Percentiles rank a stretch among this genome's conserved stretches.
phyloP scores from a whole-genome alignment of 257 asterid genomes.

The Fraxinus excelsior region DNA sequence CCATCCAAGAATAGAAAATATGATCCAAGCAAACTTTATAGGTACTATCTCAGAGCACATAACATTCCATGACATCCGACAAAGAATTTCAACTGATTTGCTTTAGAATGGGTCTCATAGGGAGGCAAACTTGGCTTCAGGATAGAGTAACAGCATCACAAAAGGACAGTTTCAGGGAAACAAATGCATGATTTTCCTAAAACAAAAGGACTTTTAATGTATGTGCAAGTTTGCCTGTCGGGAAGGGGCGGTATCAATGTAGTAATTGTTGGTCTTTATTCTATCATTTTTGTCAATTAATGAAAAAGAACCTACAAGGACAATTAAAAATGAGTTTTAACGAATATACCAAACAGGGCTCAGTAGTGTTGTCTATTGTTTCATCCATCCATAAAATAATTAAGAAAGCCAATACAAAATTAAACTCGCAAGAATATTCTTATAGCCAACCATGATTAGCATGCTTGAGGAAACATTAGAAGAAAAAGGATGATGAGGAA shows the following conservation, averaged over 20 bases:
- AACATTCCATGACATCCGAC: slow-evolving; percentile 7
- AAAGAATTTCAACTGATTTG: background rate
- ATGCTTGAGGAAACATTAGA: slow-evolving; percentile 21
- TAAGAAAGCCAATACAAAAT: slow-evolving; percentile 1
- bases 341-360: background rate
- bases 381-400: background rate
- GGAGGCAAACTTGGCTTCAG: slow-evolving; percentile 24
- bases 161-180: background rate
- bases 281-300: slow-evolving; percentile 7
- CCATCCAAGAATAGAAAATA: slow-evolving; percentile 17
- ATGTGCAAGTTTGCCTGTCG: slow-evolving; percentile 8
- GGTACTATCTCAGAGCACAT: slow-evolving; percentile 16
- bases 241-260: slow-evolving; percentile 11
- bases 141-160: slow-evolving; percentile 15
- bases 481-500: slow-evolving; percentile 20
- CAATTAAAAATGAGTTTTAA: background rate
- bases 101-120: slow-evolving; percentile 3
- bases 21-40: slow-evolving; percentile 22
- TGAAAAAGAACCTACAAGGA: slow-evolving; percentile 16
- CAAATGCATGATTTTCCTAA: slow-evolving; percentile 15
- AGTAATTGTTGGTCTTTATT: slow-evolving; percentile 9
- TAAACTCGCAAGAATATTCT: slow-evolving; percentile 10
- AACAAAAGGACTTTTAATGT: slow-evolving; percentile 1
- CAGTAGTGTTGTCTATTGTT: slow-evolving; percentile 7
- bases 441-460: slow-evolving; percentile 19